phyloP scores from a whole-genome alignment of 2,329 filamentous ascomycete species.

The Aspergillus vadensis region DNA sequence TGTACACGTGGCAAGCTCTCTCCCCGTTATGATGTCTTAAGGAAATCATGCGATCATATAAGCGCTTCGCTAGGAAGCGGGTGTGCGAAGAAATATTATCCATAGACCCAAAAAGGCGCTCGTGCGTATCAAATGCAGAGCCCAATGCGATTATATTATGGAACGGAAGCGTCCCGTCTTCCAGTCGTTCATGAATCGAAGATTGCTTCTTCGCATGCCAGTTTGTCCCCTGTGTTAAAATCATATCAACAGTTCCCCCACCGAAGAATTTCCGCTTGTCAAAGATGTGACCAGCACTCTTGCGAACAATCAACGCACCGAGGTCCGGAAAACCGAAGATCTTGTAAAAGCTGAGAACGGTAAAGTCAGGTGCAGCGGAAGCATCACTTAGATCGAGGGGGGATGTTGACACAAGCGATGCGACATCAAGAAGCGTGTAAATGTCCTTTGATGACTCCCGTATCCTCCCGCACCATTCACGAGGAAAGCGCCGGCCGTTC shows the following conservation, averaged over 20 bases:
- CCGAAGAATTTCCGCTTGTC: conserved; percentile 79
- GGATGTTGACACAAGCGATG: conserved; percentile 76
- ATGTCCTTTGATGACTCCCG: conserved; percentile 48
- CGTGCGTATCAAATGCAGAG: conserved; percentile 70
- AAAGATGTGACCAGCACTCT: conserved; percentile 66
- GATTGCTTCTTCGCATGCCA: conserved; percentile 79
- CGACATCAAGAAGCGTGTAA: conserved; percentile 78
- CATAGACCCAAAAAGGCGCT: conserved; percentile 71
- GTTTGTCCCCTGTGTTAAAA: conserved; percentile 71
- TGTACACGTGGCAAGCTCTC: conserved; percentile 69
- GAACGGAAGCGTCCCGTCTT: conserved; percentile 89
- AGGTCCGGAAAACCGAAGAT: conserved; percentile 97
- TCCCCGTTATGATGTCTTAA: conserved; percentile 70
- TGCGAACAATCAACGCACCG: conserved; percentile 79
- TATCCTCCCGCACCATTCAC: conserved; percentile 64
- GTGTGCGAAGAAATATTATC: conserved; percentile 70
- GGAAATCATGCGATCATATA: conserved; percentile 60
- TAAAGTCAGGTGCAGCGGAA: conserved; percentile 74
- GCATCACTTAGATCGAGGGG: conserved; percentile 69
- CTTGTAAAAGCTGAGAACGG: conserved; percentile 87
- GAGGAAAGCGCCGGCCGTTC: conserved; percentile 75
- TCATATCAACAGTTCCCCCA: conserved; percentile 90
- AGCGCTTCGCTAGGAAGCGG: conserved; percentile 59
- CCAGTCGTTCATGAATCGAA: conserved; percentile 75
- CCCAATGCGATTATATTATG: conserved; percentile 86